These are phyloP conservation scores for Simplicillium sp. DNA, from an alignment of 2,329 filamentous ascomycete species.

Conservation along the genomic window DNA sequence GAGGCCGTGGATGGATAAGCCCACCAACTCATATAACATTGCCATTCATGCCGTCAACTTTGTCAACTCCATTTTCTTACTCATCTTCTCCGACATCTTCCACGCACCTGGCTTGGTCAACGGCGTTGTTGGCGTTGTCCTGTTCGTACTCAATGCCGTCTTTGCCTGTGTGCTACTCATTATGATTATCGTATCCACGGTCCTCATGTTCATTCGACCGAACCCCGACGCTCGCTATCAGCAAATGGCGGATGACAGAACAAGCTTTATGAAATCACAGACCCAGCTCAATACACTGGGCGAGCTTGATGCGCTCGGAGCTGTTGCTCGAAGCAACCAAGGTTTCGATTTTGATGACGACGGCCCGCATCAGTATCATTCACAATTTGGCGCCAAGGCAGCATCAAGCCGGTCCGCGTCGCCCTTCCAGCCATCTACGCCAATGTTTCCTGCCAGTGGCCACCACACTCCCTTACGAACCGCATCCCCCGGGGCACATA, in stretches of 20 bases:
- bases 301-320: conserved; percentile 81
- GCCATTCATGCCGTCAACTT: conserved; percentile 85
- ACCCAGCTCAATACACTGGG: conserved; percentile 67
- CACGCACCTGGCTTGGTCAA: conserved; percentile 71
- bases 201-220: conserved; percentile 72
- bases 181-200: conserved; percentile 56
- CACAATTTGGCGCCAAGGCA: too few relatives aligned
- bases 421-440: too few relatives aligned
- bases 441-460: too few relatives aligned
- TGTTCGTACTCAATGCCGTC: conserved; percentile 79
- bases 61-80: conserved; percentile 76
- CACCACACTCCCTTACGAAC: too few relatives aligned
- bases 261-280: conserved; percentile 95
- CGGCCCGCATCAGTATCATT: too few relatives aligned
- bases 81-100: conserved; percentile 36
- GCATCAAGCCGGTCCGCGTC: too few relatives aligned
- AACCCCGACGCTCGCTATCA: conserved; percentile 93
- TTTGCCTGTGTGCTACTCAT: conserved; percentile 76
- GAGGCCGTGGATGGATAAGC: conserved; percentile 97
- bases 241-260: conserved; percentile 90
- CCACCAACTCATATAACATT: conserved; percentile 93
- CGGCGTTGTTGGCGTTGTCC: conserved; percentile 78
- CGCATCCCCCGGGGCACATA: too few relatives aligned
- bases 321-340: conserved; percentile 79
- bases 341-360: too few relatives aligned